Base-by-base conservation (phyloP, 1,139 yeast species). In the Kazachstania sp. region DNA sequence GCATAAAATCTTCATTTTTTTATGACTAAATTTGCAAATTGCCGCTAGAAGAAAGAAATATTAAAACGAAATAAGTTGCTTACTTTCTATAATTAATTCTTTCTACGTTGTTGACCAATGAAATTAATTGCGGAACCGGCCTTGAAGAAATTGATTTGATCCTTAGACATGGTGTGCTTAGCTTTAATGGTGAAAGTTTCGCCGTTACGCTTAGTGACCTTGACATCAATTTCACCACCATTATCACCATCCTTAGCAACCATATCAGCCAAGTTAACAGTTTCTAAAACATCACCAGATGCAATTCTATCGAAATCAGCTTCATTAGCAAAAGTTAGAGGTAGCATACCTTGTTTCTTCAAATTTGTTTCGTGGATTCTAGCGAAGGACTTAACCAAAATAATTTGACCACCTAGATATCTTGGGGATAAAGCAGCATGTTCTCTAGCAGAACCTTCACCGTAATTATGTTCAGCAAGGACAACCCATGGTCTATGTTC, bases 371-470 rank as follows among this genome's bases (percentile, higher is more conserved):
- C 90, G 67, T 83, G 90, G 61, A 92, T 92, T 74, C 98, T 84
- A 39, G 98, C 98, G 72, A 92, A 92, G 12, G 97, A 88, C 71
- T 92, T 92, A 59, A 88, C 95, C 54, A 92, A 73, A 54, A 92
- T 84, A 55, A 88, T 78, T 48, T 83, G 72, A 51, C 97, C 98
- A 53, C 97, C 97, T 47, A 92, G 74, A 73, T 85, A 92, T 67
- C 95, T 77, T 52, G 98, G 98, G 37, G 94, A 86, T 62, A 92
- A 73, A 5, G 98, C 98, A 46, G 98, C 98, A 64, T 92, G 98
- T 67, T 92, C 98, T 75, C 98, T 85, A 23, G 98, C 97, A 48
- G 97, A 87, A 55, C 98, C 98, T 73, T 92, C 98, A 69, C 98
- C 98, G 62, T 90, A 92, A 71, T 92, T 92, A 66, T 92, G 96